Percentiles rank a stretch among this genome's conserved stretches.
phyloP scores from a whole-genome alignment of 345 rosid genomes.

The Aurinia saxatilis region DNA sequence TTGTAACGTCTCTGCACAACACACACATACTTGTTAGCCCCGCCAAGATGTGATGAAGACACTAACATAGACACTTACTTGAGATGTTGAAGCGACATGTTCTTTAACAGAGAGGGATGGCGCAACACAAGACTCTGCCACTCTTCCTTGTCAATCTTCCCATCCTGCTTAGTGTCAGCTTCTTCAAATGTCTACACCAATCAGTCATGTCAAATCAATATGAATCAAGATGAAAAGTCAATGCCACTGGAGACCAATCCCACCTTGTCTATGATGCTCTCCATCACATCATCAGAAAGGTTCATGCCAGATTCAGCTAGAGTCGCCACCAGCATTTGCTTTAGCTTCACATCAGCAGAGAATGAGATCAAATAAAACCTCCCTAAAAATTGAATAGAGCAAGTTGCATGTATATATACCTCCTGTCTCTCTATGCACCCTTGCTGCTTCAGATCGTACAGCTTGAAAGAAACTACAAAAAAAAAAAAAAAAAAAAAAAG shows the following conservation, averaged over 20 bases:
- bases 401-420: conserved; percentile 27
- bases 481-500: too few relatives aligned
- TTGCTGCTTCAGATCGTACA: conserved; percentile 79
- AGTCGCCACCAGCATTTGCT: conserved; percentile 68
- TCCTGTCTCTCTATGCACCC: conserved; percentile 81
- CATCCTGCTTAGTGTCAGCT: conserved; percentile 66
- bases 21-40: neutral
- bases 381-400: neutral
- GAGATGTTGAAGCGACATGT: conserved; percentile 68
- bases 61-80: conserved; percentile 35
- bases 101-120: conserved; percentile 66
- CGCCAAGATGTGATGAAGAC: neutral
- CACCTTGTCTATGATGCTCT: conserved; percentile 79
- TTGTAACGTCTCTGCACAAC: conserved; percentile 65
- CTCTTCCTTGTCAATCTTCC: conserved; percentile 74
- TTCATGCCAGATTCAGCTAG: conserved; percentile 80
- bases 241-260: neutral
- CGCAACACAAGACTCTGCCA: conserved; percentile 61
- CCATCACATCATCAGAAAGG: conserved; percentile 63
- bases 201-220: neutral
- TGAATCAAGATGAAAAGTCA: neutral
- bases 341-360: conserved; percentile 27
- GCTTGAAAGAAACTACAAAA: conserved; percentile 87
- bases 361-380: neutral
- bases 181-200: conserved; percentile 61